phyloP scores from a whole-genome alignment of 305 asterid genomes.

The Fraxinus paxiana region DNA sequence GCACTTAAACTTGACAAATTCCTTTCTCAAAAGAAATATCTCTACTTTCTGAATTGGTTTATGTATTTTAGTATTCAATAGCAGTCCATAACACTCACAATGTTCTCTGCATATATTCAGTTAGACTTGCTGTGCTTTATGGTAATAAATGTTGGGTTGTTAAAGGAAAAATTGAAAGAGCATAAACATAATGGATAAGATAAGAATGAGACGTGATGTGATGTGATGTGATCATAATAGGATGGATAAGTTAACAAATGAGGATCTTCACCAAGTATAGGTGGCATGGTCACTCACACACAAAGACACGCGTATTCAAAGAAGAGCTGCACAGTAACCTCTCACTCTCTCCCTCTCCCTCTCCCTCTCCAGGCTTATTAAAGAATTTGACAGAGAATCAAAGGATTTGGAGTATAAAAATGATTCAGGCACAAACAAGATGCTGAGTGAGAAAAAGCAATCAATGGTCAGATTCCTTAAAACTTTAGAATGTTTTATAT shows the following conservation, averaged over 20 bases:
- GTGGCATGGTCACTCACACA: not conserved
- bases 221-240: not conserved
- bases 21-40: not conserved
- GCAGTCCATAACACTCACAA: not conserved
- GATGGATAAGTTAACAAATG: not conserved
- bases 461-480: conserved; percentile 56
- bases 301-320: not conserved
- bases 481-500: not conserved
- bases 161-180: not conserved
- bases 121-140: not conserved
- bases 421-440: conserved; percentile 64
- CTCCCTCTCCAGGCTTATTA: conserved; percentile 62
- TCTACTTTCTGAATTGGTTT: not conserved
- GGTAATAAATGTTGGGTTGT: not conserved
- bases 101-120: not conserved
- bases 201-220: not conserved
- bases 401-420: conserved; percentile 68
- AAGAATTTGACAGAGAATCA: conserved; percentile 80
- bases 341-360: not conserved
- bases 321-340: not conserved
- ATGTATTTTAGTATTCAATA: not conserved
- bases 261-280: not conserved
- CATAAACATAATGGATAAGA: not conserved
- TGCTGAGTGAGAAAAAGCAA: conserved; percentile 81
- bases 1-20: not conserved